Base-by-base conservation (phyloP, 768 basidiomycete species). In the Trametes cinnabarina region DNA sequence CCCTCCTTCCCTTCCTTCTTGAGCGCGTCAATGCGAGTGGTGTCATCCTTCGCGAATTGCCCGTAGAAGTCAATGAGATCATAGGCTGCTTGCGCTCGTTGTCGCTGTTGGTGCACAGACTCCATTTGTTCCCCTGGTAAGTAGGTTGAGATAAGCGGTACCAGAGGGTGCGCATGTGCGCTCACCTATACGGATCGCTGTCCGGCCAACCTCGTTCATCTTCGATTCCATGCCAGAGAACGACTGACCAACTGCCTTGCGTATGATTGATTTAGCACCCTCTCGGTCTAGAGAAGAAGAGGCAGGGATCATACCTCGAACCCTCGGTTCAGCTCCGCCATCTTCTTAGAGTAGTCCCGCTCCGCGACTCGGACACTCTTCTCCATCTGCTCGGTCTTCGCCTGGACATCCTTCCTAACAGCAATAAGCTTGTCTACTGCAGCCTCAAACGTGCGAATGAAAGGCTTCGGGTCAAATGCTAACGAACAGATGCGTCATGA, bases 391-490 rank as follows among this genome's bases (percentile, higher is more conserved):
- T 94, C 90, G 0, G 93, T 95, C 73, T 88, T 88, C 22, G 84
- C 76, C 61, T 98, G 94, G 7, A 98, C 92, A 73, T 97, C 90
- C 66, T 89, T 91, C 42, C 96, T 83, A 15, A 97, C 80, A 1
- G 85, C 80, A 60, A 99, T 88, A 32, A 99, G 82, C 51, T 82
- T 84, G 74, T 97, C 94, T 11, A 98, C 87, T 0, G 92, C 91
- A 17, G 85, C 83, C 65, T 98, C 97, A 62, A 99, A 96, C 3
- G 91, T 94, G 51, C 82, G 77, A 59, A 98, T 90, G 73, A 98
- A 97, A 0, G 95, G 93, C 66, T 89, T 88, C 4, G 95, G 93
- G 66, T 96, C 87, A 67, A 96, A 96, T n/a, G 95, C 93, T 94
- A 59, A 4, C 15, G 49, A 6, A 32, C 32, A 37, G 49, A 25